These are phyloP conservation scores for Chloromonas sp. DNA, from an alignment of 163 green algal species.

Conservation along the genomic window DNA sequence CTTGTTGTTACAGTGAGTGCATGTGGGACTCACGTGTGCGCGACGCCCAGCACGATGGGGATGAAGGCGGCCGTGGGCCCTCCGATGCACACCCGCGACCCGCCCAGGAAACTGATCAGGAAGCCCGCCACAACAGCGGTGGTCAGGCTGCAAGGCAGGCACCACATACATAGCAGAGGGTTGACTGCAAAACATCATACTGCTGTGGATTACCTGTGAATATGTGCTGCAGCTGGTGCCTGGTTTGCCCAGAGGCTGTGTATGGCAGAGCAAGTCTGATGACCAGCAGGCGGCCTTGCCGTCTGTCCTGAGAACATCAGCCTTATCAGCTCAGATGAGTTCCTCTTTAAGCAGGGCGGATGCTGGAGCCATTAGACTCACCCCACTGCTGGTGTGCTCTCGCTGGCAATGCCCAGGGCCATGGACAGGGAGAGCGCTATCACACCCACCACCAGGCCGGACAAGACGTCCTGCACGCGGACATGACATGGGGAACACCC, in stretches of 20 bases:
- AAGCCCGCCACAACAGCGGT: slow-evolving; percentile 27
- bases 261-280: too few relatives aligned
- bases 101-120: slow-evolving; percentile 20
- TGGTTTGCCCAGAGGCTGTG: too few relatives aligned
- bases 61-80: slow-evolving; percentile 36
- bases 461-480: slow-evolving; percentile 9
- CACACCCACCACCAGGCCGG: slow-evolving; percentile 18
- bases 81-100: slow-evolving; percentile 20
- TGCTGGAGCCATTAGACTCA: neutral
- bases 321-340: too few relatives aligned
- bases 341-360: too few relatives aligned
- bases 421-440: slow-evolving; percentile 34
- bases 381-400: slow-evolving; percentile 22
- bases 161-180: too few relatives aligned
- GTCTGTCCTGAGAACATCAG: too few relatives aligned
- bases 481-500: neutral
- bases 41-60: slow-evolving; percentile 27
- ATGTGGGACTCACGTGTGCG: slow-evolving; percentile 8
- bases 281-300: too few relatives aligned
- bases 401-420: slow-evolving; percentile 34
- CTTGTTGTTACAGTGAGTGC: too few relatives aligned
- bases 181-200: too few relatives aligned
- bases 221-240: too few relatives aligned
- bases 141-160: neutral
- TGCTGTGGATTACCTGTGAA: too few relatives aligned